Base-by-base conservation (phyloP, 1,139 yeast genomes). In the Candida freyschussii region DNA sequence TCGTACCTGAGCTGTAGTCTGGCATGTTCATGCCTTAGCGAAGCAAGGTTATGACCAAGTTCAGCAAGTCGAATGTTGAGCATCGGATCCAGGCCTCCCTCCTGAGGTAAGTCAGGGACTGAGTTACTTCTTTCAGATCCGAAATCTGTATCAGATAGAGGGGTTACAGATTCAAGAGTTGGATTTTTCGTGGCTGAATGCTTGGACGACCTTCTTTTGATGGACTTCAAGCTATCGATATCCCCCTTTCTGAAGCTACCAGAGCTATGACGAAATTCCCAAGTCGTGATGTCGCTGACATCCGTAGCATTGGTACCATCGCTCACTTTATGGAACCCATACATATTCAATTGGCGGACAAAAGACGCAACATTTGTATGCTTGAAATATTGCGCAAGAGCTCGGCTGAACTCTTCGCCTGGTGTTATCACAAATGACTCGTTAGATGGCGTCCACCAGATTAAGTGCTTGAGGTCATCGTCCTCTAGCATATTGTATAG, bases 341-440 rank as follows among this genome's bases (percentile, higher is more conserved):
- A 81, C 85, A 81, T 81, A 57, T 81, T 82, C 39, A 81, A 53
- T 50, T 81, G 91, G 35, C 91, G 68, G 17, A 81, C 83, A 55
- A 81, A 81, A n/a, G 84, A 75, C 1, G 89, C 84, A 32, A 80
- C 79, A 51, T 81, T 81, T 25, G 85, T 78, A 54, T 81, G 91
- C 52, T 81, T 81, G 59, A 81, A 81, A 56, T 78, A 81, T 33
- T 65, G 73, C 6, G 80, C 65, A 36, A 77, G 56, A 13, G 72
- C 80, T 48, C 69, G 67, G 37, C 76, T 67, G 47, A 77, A 76
- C 48, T 69, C 76, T 54, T 77, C 83, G 22, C 75, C 74, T 4
- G 70, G 70, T 7, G 54, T 46, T 5, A 64, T 56, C 22, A 60
- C 47, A 41, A 71, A 71, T 4, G 72, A 64, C 35, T 64, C 67